These are phyloP conservation scores for Mortierella sp. DNA, from an alignment of 371 early-diverging fungal species.

Conservation along the genomic window DNA sequence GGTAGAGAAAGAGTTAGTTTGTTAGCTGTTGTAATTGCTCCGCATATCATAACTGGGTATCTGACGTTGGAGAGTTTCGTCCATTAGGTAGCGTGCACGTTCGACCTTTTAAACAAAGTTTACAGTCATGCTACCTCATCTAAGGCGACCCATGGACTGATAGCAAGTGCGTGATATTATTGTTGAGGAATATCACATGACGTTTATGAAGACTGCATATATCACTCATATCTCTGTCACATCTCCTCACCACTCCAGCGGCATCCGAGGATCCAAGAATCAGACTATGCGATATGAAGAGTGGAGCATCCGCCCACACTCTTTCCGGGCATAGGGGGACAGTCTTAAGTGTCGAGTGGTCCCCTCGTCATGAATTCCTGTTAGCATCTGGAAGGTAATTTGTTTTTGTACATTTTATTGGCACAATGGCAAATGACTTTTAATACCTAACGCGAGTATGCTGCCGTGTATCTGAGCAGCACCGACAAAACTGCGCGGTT, in stretches of 20 bases:
- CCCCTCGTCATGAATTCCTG: conserved; percentile 78
- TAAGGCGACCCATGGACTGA: conserved; percentile 79
- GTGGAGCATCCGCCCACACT: conserved; percentile 82
- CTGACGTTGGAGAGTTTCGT: not conserved
- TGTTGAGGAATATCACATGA: not conserved
- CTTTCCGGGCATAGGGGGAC: conserved; percentile 82
- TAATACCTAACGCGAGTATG: not conserved
- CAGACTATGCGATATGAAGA: conserved; percentile 84
- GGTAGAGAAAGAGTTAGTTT: conserved; percentile 38
- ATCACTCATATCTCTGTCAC: not conserved
- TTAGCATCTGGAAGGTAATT: conserved; percentile 86
- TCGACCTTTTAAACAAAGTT: conserved; percentile 75
- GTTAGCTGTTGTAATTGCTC: not conserved
- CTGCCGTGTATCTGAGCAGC: conserved; percentile 41
- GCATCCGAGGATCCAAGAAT: conserved; percentile 77
- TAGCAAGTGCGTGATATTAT: conserved; percentile 72
- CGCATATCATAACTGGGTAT: conserved; percentile 5
- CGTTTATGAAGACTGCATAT: not conserved
- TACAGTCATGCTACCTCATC: conserved; percentile 80
- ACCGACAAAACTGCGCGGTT: conserved; percentile 74
- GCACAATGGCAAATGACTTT: not conserved
- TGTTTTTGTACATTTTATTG: not conserved
- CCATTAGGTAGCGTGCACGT: conserved; percentile 71
- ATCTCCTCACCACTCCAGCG: conserved; percentile 43
- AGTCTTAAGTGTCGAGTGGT: conserved; percentile 83